A percentile compares a stretch with the other conserved stretches of the same genome.
Conservation (phyloP, 768 basidiomycete genomes). For the Tylopilus sp. region DNA sequence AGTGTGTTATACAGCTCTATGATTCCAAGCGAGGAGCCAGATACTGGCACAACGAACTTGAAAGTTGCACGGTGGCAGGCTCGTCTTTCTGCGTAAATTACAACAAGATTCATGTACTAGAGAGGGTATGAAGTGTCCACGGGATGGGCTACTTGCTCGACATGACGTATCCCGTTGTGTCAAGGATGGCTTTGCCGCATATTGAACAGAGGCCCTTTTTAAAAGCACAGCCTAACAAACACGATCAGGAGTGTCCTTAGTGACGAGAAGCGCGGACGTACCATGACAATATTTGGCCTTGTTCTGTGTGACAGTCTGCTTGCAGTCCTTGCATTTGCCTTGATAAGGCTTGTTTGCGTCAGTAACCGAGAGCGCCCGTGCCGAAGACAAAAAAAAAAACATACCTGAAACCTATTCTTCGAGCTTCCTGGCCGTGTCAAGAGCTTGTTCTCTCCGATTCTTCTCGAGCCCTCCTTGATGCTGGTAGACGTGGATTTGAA, state of each 20-base stretch:
- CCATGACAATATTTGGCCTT: conserved; percentile 88
- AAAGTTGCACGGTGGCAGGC: background rate
- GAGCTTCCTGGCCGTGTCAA: conserved; percentile 64
- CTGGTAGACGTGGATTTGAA: conserved; percentile 69
- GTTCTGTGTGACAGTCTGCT: conserved; percentile 80
- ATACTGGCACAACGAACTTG: background rate
- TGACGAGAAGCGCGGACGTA: conserved; percentile 31
- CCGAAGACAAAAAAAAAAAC: conserved; percentile 21
- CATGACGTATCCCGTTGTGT: conserved; percentile 83
- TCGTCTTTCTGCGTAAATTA: conserved; percentile 5
- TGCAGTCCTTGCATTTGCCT: conserved; percentile 85
- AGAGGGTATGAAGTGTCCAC: conserved; percentile 21
- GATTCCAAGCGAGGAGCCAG: background rate
- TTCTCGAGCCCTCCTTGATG: conserved; percentile 78
- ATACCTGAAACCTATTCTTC: conserved; percentile 74
- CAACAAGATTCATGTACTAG: conserved; percentile 16
- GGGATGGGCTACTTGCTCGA: conserved; percentile 58
- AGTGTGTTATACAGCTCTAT: too few species aligned
- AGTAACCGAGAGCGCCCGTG: conserved; percentile 6
- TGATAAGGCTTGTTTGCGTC: conserved; percentile 64
- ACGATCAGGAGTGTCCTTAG: conserved; percentile 4
- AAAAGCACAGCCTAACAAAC: conserved; percentile 70
- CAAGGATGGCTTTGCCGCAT: conserved; percentile 83
- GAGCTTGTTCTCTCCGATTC: conserved; percentile 83
- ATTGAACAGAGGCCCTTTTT: conserved; percentile 85